Evolutionary conservation across 805 yeast species (phyloP).

Genomic region (Ogataea saltuana): DNA sequence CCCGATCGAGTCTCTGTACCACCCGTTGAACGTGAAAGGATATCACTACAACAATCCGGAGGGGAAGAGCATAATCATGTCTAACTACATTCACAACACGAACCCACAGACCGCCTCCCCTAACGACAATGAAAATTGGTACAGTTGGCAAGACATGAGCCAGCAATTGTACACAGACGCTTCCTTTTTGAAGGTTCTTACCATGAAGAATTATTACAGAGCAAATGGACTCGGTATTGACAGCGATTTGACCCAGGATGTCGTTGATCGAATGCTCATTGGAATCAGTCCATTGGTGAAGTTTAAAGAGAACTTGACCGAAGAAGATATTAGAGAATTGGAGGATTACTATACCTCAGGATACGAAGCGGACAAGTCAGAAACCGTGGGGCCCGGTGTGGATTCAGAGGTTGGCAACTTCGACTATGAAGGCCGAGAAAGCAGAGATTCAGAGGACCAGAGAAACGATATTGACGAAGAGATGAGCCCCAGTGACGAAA

Average conservation of each 20-base stretch:
- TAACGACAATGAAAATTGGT: slow-evolving; percentile 33
- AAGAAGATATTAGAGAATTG: slow-evolving; percentile 20
- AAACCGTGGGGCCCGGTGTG: too few relatives aligned
- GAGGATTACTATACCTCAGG: slow-evolving; percentile 20
- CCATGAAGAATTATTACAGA: slow-evolving; percentile 31
- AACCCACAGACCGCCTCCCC: slow-evolving; percentile 24
- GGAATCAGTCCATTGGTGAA: slow-evolving; percentile 31
- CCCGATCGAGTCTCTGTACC: slow-evolving; percentile 30
- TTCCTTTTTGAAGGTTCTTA: slow-evolving; percentile 38
- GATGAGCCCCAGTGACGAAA: slow-evolving; percentile 9
- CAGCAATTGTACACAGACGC: slow-evolving; percentile 42
- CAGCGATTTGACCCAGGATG: slow-evolving; percentile 32
- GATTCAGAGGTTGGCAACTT: slow-evolving; percentile 1
- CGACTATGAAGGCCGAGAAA: neutral
- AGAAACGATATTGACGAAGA: slow-evolving; percentile 4
- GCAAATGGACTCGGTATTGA: slow-evolving; percentile 28
- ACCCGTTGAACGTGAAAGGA: slow-evolving; percentile 31
- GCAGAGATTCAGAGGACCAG: neutral
- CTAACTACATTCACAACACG: slow-evolving; percentile 28
- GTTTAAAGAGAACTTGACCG: slow-evolving; percentile 20
- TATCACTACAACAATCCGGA: slow-evolving; percentile 30
- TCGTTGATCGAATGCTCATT: slow-evolving; percentile 33
- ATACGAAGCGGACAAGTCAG: slow-evolving; percentile 7
- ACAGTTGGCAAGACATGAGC: slow-evolving; percentile 39
- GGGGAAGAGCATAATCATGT: slow-evolving; percentile 24